Base-by-base conservation (phyloP, 2,329 filamentous ascomycete genomes). In the Tolypocladium tropicale region DNA sequence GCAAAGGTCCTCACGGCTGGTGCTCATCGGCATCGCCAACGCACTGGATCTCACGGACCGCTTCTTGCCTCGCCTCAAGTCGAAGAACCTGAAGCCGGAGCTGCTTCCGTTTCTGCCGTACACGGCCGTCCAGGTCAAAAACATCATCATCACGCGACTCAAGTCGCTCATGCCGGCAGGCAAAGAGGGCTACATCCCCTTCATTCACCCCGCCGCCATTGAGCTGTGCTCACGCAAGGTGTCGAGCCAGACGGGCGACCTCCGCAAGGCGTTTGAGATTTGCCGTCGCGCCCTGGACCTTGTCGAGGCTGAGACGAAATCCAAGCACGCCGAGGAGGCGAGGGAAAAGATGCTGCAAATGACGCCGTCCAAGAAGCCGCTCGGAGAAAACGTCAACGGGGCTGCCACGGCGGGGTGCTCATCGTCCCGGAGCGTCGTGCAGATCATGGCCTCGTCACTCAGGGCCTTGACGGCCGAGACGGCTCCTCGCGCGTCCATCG, bases 161-260 rank as follows among this genome's bases (percentile, higher is more conserved):
- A 88, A 85, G 68, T 87, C 85, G 9, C 76, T 95, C 14, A 76
- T 91, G 49, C 80, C 87, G 0, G 70, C 73, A 18, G 78, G 77
- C 43, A 78, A 76, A 53, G 72, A 81, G 37, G 79, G 81, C 58
- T 87, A 83, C 58, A 74, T 95, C 4, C 94, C 94, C 0, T 96
- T 97, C 66, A 83, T 99, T 57, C 93, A 97, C 65, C 93, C 93
- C 1, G 89, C 90, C 14, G 94, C 94, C 21, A 91, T 99, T 63
- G 90, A 95, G 65, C 85, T 99, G 49, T 95, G 93, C 69, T 88
- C 94, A 9, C 90, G 94, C 69, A 99, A 97, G 70, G 90, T 99
- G 18, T 88, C 94, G 4, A 90, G 88, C 55, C 93, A 97, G 69
- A 96, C 90, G 0, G 94, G 94, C 48, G 94, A 99, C 70, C 73